A percentile compares a stretch with the other conserved stretches of the same genome.
phyloP scores from a whole-genome alignment of 805 yeast genomes.

The Clavispora santaluciae region DNA sequence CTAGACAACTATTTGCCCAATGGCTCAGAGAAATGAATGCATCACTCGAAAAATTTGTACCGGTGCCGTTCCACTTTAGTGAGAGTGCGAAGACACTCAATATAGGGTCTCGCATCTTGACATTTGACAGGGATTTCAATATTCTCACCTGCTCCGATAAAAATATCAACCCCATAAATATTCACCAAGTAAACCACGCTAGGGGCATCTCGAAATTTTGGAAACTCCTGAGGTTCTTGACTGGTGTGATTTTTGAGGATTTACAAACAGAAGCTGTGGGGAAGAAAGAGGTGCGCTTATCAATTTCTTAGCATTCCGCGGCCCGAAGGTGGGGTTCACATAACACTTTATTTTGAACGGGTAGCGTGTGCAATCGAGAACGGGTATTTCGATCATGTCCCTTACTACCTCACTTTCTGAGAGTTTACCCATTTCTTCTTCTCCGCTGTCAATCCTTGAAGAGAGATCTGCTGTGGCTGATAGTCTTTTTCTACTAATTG shows the following conservation, averaged over 20 bases:
- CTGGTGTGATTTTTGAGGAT: conserved; percentile 1
- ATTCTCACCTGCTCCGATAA: conserved; percentile 4
- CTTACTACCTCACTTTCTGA: neutral
- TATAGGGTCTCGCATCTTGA: neutral
- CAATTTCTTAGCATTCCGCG: neutral
- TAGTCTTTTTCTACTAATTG: conserved; percentile 27
- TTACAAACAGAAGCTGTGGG: neutral
- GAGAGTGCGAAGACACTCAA: conserved; percentile 1
- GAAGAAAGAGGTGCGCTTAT: neutral
- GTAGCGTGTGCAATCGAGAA: neutral
- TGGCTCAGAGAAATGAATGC: conserved; percentile 11
- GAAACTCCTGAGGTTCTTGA: conserved; percentile 10
- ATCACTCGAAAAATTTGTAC: conserved; percentile 7
- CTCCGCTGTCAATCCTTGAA: neutral
- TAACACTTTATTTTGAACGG: neutral
- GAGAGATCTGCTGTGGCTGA: conserved; percentile 9
- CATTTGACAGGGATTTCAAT: conserved; percentile 6
- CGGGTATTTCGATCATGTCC: neutral
- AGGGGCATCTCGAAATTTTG: conserved; percentile 6
- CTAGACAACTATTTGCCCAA: conserved; percentile 15
- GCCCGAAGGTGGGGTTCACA: neutral
- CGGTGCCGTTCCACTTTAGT: conserved; percentile 2
- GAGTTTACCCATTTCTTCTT: neutral
- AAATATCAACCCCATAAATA: neutral
- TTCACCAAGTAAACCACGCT: conserved; percentile 7